Conservation (phyloP, 2,329 filamentous ascomycete species). For the Fusarium buxicola region DNA sequence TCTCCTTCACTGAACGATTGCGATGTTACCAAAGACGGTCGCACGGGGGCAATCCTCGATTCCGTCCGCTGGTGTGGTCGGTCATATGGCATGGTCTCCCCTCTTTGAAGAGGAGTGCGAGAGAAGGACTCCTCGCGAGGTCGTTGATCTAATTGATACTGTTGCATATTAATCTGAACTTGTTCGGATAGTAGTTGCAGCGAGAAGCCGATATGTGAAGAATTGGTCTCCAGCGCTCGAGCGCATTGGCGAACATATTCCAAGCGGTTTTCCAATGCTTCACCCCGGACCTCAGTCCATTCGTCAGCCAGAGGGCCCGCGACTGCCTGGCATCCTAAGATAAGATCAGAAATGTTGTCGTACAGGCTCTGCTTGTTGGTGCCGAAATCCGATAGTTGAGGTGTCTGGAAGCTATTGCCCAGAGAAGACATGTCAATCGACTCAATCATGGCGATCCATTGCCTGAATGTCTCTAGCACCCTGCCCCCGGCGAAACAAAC, state of each 20-base stretch:
- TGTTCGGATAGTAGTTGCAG: constrained; percentile 89
- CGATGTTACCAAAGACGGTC: constrained; percentile 63
- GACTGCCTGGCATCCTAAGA: constrained; percentile 90
- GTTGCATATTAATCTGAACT: constrained; percentile 68
- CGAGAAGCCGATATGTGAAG: constrained; percentile 88
- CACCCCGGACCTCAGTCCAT: constrained; percentile 92
- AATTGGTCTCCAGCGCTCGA: constrained; percentile 85
- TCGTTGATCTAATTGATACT: constrained; percentile 54
- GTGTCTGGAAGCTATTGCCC: constrained; percentile 82
- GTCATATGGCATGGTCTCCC: constrained; percentile 67
- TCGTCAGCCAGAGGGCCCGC: constrained; percentile 92
- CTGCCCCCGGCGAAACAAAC: constrained; percentile 82
- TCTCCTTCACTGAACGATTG: constrained; percentile 76
- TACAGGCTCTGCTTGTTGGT: constrained; percentile 94
- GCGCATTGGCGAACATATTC: constrained; percentile 82
- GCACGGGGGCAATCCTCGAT: constrained; percentile 58
- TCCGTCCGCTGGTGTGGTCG: constrained; percentile 67
- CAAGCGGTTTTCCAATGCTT: constrained; percentile 87
- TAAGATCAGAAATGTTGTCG: constrained; percentile 89
- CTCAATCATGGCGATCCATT: constrained; percentile 90
- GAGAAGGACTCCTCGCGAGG: constrained; percentile 60
- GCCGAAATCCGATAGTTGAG: constrained; percentile 87
- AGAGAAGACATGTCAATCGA: constrained; percentile 89
- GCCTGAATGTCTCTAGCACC: constrained; percentile 88
- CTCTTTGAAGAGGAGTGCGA: constrained; percentile 67